Evolutionary conservation across 352 stramenopile species (phyloP).

Genomic region (Phytophthora boehmeriae): DNA sequence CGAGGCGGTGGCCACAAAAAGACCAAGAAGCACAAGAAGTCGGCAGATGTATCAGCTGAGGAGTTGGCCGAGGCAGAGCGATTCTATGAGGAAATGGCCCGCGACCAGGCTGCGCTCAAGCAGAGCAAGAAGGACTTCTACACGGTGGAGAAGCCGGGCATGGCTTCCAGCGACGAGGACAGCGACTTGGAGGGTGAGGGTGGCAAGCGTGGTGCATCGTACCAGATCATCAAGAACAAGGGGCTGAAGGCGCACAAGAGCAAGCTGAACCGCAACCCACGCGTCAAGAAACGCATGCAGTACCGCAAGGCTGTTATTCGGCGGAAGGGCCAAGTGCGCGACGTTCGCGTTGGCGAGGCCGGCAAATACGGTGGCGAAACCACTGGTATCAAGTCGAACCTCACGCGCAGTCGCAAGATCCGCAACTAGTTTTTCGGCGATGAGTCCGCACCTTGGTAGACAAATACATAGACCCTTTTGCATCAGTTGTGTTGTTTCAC

Average conservation of each 20-base stretch:
- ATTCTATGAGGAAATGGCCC: conserved; percentile 78
- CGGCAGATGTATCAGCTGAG: conserved; percentile 36
- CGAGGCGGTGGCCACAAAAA: conserved; percentile 29
- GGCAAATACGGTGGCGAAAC: conserved; percentile 89
- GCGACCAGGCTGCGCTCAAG: conserved; percentile 55
- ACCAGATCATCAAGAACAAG: conserved; percentile 98
- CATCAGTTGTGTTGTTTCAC: conserved; percentile 13
- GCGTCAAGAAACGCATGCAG: conserved; percentile 98
- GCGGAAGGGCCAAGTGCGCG: conserved; percentile 97
- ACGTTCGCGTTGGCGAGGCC: conserved; percentile 88
- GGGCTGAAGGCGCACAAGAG: conserved; percentile 97
- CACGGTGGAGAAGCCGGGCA: conserved; percentile 61
- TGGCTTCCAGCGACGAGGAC: conserved; percentile 64
- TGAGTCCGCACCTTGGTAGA: conserved; percentile 22
- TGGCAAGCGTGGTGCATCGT: conserved; percentile 91
- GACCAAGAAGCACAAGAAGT: conserved; percentile 59
- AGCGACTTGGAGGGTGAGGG: conserved; percentile 81
- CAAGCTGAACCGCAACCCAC: conserved; percentile 98
- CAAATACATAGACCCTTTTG: conserved; percentile 40
- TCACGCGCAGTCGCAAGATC: conserved; percentile 91
- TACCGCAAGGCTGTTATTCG: conserved; percentile 98
- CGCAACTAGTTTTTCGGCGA: conserved; percentile 61
- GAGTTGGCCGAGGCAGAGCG: conserved; percentile 62
- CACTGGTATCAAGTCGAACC: conserved; percentile 91
- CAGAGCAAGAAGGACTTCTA: conserved; percentile 83